A percentile compares a stretch with the other conserved stretches of the same genome.
phyloP scores from a whole-genome alignment of 768 basidiomycete genomes.

The Sarcodon sp. region DNA sequence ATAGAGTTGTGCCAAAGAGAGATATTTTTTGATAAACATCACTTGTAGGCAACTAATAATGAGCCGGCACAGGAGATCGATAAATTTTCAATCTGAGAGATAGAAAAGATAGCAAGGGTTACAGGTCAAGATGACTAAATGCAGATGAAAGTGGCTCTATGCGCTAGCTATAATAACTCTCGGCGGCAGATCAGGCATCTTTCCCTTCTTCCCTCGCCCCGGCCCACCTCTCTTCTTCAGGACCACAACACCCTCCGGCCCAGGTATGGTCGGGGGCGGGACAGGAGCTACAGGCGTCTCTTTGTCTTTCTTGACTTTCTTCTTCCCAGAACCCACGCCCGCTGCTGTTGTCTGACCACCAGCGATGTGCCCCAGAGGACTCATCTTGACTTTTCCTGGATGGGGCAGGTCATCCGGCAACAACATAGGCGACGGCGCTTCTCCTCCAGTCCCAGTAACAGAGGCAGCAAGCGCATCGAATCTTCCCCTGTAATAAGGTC shows the following conservation, averaged over 20 bases:
- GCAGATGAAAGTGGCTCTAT: slow-evolving; percentile 1
- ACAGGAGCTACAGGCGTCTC: neutral
- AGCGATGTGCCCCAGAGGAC: slow-evolving; percentile 67
- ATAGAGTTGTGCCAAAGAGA: too few relatives aligned
- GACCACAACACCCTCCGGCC: slow-evolving; percentile 8
- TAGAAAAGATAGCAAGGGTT: too few relatives aligned
- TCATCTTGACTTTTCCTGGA: slow-evolving; percentile 53
- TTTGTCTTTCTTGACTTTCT: slow-evolving; percentile 43
- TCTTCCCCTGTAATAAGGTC: slow-evolving; percentile 54
- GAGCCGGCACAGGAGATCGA: too few relatives aligned
- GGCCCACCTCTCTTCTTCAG: slow-evolving; percentile 10
- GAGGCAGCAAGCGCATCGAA: slow-evolving; percentile 24
- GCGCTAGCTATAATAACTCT: slow-evolving; percentile 19
- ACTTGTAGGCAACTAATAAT: too few relatives aligned
- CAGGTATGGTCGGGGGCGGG: slow-evolving; percentile 2
- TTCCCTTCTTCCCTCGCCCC: slow-evolving; percentile 13
- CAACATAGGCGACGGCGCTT: slow-evolving; percentile 16
- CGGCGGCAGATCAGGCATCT: slow-evolving; percentile 11
- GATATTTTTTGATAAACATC: too few relatives aligned
- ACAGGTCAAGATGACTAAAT: too few relatives aligned
- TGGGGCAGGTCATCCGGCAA: slow-evolving; percentile 57
- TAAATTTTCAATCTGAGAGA: too few relatives aligned
- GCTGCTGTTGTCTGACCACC: slow-evolving; percentile 24
- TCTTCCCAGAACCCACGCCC: slow-evolving; percentile 29
- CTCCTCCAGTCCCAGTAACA: slow-evolving; percentile 8